A percentile compares a stretch with the other conserved stretches of the same genome.
These are phyloP conservation scores for Silene latifolia DNA, from an alignment of 148 eudicot species.

Conservation along the genomic window DNA sequence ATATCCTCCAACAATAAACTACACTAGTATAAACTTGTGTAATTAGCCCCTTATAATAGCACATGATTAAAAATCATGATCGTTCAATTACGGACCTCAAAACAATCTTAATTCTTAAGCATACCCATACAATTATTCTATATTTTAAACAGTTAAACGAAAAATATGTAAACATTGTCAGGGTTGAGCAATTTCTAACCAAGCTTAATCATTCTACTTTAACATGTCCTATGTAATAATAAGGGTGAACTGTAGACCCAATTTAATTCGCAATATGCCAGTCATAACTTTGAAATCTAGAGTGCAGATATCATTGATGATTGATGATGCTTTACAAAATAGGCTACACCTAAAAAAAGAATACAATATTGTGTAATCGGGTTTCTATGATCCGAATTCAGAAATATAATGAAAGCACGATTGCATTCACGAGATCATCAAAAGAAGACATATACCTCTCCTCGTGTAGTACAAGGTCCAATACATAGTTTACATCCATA, in stretches of 20 bases:
- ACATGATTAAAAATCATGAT: not conserved
- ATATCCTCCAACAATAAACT: not conserved
- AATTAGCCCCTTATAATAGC: not conserved
- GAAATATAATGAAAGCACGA: not conserved
- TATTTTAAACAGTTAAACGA: not conserved
- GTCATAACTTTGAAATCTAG: not conserved
- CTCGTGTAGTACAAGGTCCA: too few species aligned
- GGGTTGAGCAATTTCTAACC: not conserved
- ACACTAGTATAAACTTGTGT: not conserved
- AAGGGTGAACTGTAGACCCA: not conserved
- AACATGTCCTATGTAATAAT: not conserved
- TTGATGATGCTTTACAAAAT: not conserved
- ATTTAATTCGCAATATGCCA: not conserved
- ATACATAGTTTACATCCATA: conserved; percentile 97
- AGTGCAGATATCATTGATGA: not conserved
- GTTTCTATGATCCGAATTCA: not conserved
- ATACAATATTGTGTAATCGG: too few species aligned
- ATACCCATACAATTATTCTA: not conserved
- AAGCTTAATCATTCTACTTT: too few species aligned
- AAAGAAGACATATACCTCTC: not conserved
- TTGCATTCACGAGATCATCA: not conserved
- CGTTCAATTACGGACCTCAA: not conserved
- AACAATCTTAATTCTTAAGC: not conserved
- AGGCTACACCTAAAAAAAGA: not conserved
- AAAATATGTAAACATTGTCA: not conserved